Conservation (phyloP, 169 alveolate species). For the Cystoisospora suis region DNA sequence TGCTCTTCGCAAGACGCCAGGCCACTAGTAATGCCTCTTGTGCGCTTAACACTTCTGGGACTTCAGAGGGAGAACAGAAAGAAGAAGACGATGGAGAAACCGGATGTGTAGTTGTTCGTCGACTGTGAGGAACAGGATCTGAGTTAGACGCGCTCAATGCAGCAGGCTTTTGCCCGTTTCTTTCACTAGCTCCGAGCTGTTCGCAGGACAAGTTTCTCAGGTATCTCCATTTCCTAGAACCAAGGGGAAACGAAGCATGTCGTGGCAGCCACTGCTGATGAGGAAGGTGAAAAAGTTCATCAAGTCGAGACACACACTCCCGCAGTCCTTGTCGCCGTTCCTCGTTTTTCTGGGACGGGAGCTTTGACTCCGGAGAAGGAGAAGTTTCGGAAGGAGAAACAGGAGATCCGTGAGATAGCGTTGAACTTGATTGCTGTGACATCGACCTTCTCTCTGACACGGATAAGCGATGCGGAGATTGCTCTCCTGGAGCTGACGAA, state of each 20-base stretch:
- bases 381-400: no score
- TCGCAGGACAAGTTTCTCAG: background rate
- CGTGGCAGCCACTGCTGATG: slow-evolving; percentile 36
- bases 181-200: background rate
- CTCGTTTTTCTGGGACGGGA: no score
- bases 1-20: background rate
- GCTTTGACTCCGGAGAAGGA: no score
- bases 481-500: no score
- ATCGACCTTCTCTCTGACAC: no score
- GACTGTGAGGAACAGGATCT: background rate
- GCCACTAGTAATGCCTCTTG: slow-evolving; percentile 28
- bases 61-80: background rate
- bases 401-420: no score
- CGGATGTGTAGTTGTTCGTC: background rate
- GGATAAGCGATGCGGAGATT: no score
- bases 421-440: no score
- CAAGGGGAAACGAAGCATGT: background rate
- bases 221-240: background rate
- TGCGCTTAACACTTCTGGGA: background rate
- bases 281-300: background rate
- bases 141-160: background rate
- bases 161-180: background rate
- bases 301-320: background rate
- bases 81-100: background rate
- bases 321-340: background rate